Percentiles rank a stretch among this genome's conserved stretches.
Evolutionary conservation across 768 basidiomycete genomes (phyloP).

Genomic region (Mycena polygramma): DNA sequence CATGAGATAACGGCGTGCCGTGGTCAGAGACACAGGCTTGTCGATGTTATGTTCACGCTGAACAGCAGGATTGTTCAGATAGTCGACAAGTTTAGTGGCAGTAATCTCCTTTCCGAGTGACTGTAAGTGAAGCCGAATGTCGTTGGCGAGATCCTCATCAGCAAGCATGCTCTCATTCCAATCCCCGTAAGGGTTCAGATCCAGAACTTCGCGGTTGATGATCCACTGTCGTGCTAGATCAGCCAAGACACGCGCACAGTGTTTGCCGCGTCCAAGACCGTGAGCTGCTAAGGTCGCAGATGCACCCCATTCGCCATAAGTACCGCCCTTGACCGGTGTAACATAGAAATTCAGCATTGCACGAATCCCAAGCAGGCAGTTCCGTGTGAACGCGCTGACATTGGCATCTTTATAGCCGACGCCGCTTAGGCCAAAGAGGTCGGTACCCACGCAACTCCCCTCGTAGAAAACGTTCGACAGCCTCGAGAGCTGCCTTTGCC

Average conservation of each 20-base stretch:
- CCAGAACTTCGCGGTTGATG: slow-evolving; percentile 2
- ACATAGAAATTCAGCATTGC: too few relatives aligned
- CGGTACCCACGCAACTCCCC: too few relatives aligned
- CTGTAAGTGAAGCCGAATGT: slow-evolving; percentile 20
- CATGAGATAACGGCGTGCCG: slow-evolving; percentile 44
- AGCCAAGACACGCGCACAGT: slow-evolving; percentile 13
- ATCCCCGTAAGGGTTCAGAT: slow-evolving; percentile 28
- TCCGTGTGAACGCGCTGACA: too few relatives aligned
- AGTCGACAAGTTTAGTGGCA: slow-evolving; percentile 41
- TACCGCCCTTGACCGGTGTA: too few relatives aligned
- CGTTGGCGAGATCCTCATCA: slow-evolving; percentile 36
- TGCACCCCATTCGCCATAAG: background rate
- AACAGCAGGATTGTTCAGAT: slow-evolving; percentile 10
- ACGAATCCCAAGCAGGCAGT: too few relatives aligned
- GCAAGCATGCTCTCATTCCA: slow-evolving; percentile 26
- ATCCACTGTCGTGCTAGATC: slow-evolving; percentile 10
- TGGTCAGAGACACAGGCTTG: slow-evolving; percentile 37
- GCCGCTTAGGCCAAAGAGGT: too few relatives aligned
- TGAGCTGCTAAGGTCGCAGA: slow-evolving; percentile 2
- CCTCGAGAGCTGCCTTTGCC: too few relatives aligned
- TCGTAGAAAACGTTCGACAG: too few relatives aligned
- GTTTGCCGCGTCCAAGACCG: background rate
- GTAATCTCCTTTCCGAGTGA: slow-evolving; percentile 33
- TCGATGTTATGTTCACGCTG: slow-evolving; percentile 17
- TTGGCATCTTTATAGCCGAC: too few relatives aligned